A percentile compares a stretch with the other conserved stretches of the same genome.
Conservation (phyloP, 768 basidiomycete species). For the Tulasnella sp. region DNA sequence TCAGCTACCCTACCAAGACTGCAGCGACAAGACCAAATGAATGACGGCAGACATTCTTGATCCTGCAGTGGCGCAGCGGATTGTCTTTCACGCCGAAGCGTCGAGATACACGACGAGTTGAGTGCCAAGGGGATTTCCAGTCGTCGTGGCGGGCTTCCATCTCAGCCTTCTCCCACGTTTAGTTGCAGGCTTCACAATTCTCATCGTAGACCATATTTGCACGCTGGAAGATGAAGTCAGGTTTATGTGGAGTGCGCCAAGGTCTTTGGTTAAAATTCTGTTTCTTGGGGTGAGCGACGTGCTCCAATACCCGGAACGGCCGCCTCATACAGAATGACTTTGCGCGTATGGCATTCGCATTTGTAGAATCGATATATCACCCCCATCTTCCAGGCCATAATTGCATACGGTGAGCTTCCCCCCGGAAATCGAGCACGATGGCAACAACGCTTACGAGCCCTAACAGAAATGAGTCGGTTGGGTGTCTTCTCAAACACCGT, state of each 20-base stretch:
- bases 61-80: neutral
- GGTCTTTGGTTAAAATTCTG: neutral
- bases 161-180: neutral
- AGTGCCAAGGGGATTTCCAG: neutral
- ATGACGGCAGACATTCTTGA: neutral
- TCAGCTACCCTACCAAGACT: neutral
- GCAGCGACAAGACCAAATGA: neutral
- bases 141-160: neutral
- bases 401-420: neutral
- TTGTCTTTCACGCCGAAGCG: neutral
- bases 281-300: neutral
- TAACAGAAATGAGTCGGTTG: neutral
- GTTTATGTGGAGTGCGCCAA: neutral
- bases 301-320: neutral
- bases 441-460: neutral
- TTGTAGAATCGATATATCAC: neutral
- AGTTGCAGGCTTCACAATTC: neutral
- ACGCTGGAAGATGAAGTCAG: neutral
- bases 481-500: no score
- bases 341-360: neutral
- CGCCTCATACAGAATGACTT: neutral
- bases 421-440: neutral
- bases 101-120: neutral
- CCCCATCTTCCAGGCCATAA: neutral
- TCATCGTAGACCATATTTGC: neutral